Conservation (phyloP, 2,329 filamentous ascomycete species). For the Cladorrhinum sp. region DNA sequence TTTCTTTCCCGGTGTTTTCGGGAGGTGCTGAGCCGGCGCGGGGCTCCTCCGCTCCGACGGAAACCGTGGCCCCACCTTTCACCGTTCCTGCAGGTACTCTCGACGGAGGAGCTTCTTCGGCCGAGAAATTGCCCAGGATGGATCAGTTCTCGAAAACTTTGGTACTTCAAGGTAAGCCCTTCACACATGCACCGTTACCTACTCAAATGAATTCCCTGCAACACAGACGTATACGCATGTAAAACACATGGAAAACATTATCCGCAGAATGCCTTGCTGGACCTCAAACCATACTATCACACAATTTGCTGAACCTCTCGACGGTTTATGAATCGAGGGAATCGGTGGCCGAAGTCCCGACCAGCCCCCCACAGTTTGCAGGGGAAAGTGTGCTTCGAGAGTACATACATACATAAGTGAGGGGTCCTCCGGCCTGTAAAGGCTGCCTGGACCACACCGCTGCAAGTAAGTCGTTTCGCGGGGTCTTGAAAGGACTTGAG, state of each 20-base stretch:
- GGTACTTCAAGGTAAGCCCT: no score
- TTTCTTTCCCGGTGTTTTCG: background rate
- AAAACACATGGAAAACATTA: no score
- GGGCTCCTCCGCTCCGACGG: slow-evolving; percentile 5
- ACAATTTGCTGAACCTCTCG: slow-evolving; percentile 13
- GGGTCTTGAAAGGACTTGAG: background rate
- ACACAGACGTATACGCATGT: no score
- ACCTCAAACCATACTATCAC: slow-evolving; percentile 17
- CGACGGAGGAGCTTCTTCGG: background rate
- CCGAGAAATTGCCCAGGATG: no score
- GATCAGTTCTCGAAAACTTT: no score
- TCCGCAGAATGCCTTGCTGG: no score
- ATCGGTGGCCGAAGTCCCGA: slow-evolving; percentile 18
- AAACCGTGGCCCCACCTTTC: slow-evolving; percentile 11
- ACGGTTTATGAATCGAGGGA: slow-evolving; percentile 35
- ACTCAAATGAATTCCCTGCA: no score
- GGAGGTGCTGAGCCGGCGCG: background rate
- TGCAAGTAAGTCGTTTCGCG: slow-evolving; percentile 1
- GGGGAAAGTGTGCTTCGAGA: slow-evolving; percentile 34
- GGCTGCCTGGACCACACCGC: slow-evolving; percentile 21
- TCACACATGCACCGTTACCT: no score
- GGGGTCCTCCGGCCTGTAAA: slow-evolving; percentile 29
- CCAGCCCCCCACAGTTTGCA: slow-evolving; percentile 29
- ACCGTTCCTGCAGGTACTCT: background rate
- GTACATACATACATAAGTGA: no score